Percentiles rank a stretch among this genome's conserved stretches.
Evolutionary conservation across 192 early-diverging fungal genomes (phyloP).

Genomic region (Haplosporangium gracile): DNA sequence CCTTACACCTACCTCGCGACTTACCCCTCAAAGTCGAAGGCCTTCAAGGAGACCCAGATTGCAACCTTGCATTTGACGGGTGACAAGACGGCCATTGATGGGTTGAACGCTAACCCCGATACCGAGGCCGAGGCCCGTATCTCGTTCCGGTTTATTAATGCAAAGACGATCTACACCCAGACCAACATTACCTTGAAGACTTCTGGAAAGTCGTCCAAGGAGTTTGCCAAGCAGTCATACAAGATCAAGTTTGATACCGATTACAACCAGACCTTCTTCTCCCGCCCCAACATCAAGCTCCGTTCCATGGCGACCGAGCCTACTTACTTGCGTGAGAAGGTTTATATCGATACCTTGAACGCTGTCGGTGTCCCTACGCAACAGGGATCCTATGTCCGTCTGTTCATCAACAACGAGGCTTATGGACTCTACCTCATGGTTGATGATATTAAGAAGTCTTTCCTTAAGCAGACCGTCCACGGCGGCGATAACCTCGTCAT

Average conservation of each 20-base stretch:
- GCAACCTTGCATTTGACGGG: constrained; percentile 60
- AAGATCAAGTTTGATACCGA: constrained; percentile 58
- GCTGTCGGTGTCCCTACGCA: constrained; percentile 60
- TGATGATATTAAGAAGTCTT: constrained; percentile 60
- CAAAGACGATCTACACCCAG: constrained; percentile 52
- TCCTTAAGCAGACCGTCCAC: constrained; percentile 50
- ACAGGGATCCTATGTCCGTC: constrained; percentile 58
- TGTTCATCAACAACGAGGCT: constrained; percentile 59
- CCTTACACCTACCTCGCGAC: constrained; percentile 62
- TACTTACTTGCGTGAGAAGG: constrained; percentile 58
- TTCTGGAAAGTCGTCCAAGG: constrained; percentile 64
- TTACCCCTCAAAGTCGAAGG: constrained; percentile 59
- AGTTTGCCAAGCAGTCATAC: constrained; percentile 64
- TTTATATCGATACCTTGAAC: constrained; percentile 57
- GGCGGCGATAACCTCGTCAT: constrained; percentile 24
- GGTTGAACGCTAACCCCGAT: constrained; percentile 38
- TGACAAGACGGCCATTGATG: constrained; percentile 36
- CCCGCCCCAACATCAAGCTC: constrained; percentile 60
- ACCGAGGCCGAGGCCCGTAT: constrained; percentile 40
- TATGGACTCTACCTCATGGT: constrained; percentile 63
- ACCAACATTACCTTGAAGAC: constrained; percentile 54
- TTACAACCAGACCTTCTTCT: constrained; percentile 55
- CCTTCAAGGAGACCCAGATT: constrained; percentile 59
- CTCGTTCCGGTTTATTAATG: constrained; percentile 56
- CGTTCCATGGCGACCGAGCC: constrained; percentile 62